Conservation (phyloP, 2,329 filamentous ascomycete genomes). For the Hymenoscyphus repandus region DNA sequence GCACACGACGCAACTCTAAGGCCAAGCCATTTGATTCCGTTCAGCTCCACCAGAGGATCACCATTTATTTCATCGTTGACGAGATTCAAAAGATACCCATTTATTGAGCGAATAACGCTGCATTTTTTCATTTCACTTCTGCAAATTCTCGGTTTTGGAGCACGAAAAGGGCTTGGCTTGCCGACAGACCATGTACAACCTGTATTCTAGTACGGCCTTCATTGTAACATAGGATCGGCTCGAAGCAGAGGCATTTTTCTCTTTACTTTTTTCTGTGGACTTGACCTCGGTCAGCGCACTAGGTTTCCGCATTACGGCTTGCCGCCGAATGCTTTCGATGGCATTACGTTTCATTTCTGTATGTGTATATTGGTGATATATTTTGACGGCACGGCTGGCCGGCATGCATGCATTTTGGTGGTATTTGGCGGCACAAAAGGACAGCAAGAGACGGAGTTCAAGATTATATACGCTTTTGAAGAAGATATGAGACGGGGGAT, state of each 20-base stretch:
- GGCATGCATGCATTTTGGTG: neutral
- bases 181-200: neutral
- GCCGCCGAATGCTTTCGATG: no score
- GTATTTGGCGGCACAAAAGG: neutral
- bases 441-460: neutral
- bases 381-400: conserved; percentile 1
- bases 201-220: neutral
- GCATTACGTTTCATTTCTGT: neutral
- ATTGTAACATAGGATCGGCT: neutral
- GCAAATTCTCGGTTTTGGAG: neutral
- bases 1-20: conserved; percentile 9
- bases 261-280: neutral
- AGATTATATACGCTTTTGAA: no score
- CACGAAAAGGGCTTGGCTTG: neutral
- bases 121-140: neutral
- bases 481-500: no score
- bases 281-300: neutral
- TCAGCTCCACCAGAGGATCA: conserved; percentile 2
- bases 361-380: neutral
- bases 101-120: conserved; percentile 12
- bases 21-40: conserved; percentile 11
- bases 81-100: conserved; percentile 23
- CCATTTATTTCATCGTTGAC: conserved; percentile 12
- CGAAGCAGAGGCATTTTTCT: neutral
- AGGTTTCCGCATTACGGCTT: no score